A percentile compares a stretch with the other conserved stretches of the same genome.
These are phyloP conservation scores for Arctium minus DNA, from an alignment of 129 eudicot genomes.

Conservation along the genomic window DNA sequence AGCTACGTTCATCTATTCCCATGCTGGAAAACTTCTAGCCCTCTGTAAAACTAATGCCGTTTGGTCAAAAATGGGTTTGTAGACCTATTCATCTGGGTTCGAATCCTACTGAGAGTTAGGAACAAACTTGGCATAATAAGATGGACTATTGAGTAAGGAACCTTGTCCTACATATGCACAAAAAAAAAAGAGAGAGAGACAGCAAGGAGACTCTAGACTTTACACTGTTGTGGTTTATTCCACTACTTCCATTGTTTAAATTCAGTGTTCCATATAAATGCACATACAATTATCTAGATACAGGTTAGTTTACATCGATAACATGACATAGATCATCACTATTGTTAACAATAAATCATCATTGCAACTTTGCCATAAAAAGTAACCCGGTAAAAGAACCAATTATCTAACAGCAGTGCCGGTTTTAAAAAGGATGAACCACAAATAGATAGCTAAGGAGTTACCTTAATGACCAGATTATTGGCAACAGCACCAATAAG, in stretches of 20 bases:
- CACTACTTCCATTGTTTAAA: neutral
- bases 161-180: too few species aligned
- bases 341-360: neutral
- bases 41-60: neutral
- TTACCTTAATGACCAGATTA: conserved; percentile 77
- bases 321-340: neutral
- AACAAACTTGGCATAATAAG: neutral
- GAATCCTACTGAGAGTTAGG: neutral
- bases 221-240: too few species aligned
- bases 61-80: neutral
- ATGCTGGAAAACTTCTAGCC: neutral
- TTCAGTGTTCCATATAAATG: neutral
- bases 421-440: neutral
- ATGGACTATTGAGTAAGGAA: too few species aligned
- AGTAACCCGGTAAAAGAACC: neutral
- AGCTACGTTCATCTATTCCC: too few species aligned
- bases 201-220: too few species aligned
- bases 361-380: neutral
- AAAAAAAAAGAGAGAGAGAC: too few species aligned
- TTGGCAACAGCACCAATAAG: conserved; percentile 71
- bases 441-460: neutral
- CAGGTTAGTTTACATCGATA: neutral
- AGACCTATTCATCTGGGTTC: too few species aligned
- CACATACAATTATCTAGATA: neutral
- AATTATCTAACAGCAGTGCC: neutral